Percentiles rank a stretch among this genome's conserved stretches.
Evolutionary conservation across 306 rosid species (phyloP).

Genomic region (Sphenostylis stenocarpa): DNA sequence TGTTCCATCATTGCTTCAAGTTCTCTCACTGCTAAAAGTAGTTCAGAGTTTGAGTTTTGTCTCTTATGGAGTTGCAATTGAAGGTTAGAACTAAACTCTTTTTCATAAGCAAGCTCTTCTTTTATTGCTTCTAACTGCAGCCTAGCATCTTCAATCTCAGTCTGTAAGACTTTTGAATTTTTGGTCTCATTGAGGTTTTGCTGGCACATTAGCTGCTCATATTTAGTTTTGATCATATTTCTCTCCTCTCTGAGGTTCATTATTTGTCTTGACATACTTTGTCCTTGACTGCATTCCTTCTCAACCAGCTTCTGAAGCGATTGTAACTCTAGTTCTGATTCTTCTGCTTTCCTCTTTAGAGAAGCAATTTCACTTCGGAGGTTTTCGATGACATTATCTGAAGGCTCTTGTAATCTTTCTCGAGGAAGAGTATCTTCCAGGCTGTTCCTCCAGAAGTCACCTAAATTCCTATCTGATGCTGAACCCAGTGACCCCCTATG

Average conservation of each 20-base stretch:
- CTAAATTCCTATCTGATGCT: slow-evolving; percentile 1
- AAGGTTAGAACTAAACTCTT: neutral
- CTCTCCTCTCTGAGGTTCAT: slow-evolving; percentile 1
- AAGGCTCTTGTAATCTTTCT: neutral
- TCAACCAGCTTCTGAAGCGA: neutral
- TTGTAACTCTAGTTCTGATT: slow-evolving; percentile 6
- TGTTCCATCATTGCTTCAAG: neutral
- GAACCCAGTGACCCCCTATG: neutral
- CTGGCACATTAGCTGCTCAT: neutral
- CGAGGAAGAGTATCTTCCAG: neutral
- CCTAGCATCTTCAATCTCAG: neutral
- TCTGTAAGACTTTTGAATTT: neutral
- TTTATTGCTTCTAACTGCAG: neutral
- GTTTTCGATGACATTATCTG: neutral
- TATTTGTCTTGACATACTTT: slow-evolving; percentile 13
- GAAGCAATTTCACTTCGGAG: neutral
- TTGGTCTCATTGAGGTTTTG: neutral
- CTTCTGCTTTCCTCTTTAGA: neutral
- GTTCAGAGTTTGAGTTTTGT: slow-evolving; percentile 2
- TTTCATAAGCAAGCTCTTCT: neutral
- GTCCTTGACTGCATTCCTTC: neutral
- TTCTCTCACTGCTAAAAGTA: neutral
- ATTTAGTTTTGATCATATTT: neutral
- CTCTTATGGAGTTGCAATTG: slow-evolving; percentile 8
- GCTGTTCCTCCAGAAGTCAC: neutral